These are phyloP conservation scores for Yamadazyma friedrichii DNA, from an alignment of 1,139 yeast genomes.

Conservation along the genomic window DNA sequence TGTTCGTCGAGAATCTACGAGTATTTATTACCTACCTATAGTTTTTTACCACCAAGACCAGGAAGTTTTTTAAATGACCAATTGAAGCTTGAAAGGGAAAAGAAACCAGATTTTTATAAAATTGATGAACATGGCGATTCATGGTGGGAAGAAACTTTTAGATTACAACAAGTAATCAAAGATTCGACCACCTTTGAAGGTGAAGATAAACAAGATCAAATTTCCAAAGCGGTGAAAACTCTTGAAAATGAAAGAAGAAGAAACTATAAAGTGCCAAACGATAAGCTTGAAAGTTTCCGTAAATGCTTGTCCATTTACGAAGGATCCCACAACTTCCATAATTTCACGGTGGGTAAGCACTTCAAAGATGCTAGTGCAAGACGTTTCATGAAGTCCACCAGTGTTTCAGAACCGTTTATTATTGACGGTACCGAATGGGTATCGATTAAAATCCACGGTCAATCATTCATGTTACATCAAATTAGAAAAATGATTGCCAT, in stretches of 20 bases:
- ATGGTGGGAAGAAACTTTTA: constrained; percentile 67
- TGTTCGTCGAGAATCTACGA: constrained; percentile 94
- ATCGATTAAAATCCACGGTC: constrained; percentile 94
- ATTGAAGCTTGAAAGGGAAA: constrained; percentile 51
- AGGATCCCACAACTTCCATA: constrained; percentile 94
- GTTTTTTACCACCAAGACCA: constrained; percentile 89
- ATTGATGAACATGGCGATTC: constrained; percentile 64
- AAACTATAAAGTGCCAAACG: constrained; percentile 60
- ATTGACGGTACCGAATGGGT: constrained; percentile 96
- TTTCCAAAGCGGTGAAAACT: constrained; percentile 41
- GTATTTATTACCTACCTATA: constrained; percentile 86
- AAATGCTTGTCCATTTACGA: constrained; percentile 69
- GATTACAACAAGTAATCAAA: constrained; percentile 31
- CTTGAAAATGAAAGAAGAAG: constrained; percentile 72
- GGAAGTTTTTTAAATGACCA: constrained; percentile 59
- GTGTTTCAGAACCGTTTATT: constrained; percentile 87
- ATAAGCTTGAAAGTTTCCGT: constrained; percentile 62
- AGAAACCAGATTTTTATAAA: constrained; percentile 56
- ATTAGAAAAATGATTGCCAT: constrained; percentile 97
- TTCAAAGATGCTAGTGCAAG: constrained; percentile 83
- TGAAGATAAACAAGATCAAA: constrained; percentile 26
- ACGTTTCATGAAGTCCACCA: constrained; percentile 75
- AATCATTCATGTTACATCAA: constrained; percentile 97
- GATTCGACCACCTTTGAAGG: constrained; percentile 30
- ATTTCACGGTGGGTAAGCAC: constrained; percentile 87